Evolutionary conservation across 2,329 filamentous ascomycete species (phyloP), one percentile per base, ranked within the genome.

Genomic region (Cordyceps militaris): DNA sequence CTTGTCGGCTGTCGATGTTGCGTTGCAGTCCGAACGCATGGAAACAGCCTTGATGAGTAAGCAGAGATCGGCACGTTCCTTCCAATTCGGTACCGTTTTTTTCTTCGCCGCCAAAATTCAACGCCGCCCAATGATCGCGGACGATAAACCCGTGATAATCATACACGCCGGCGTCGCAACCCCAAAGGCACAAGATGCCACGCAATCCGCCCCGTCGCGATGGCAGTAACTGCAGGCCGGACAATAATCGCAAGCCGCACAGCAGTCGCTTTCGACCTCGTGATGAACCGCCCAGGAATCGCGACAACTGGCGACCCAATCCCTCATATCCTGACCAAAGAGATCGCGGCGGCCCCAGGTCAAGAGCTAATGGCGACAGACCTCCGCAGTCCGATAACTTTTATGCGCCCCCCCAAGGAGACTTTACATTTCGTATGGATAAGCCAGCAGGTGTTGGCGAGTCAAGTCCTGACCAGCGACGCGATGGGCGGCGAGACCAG

Each of bases 371-470:
- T 23, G 10, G 34, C 36, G 19, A 58, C 19, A 38, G 30, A n/a
- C 50, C 34, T 48, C 19, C 23, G 14, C 53, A 66, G 8, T 70
- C 71, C 30, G 65, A 67, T 4, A 66, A 68, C 13, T 57, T 57
- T 14, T 63, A 64, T 30, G 64, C 68, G 14, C 74, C 66, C 3
- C 66, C 74, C 1, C 74, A 73, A 50, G 67, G 79, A 38, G 79
- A 83, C 52, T 85, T 85, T 64, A 80, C 78, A 1, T 85, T 84
- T 59, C 77, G 78, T 7, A 69, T 77, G 43, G 75, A 81, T 11
- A 79, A 78, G 52, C 80, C 81, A 3, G 62, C 74, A 0, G 79
- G 79, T 4, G 70, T 83, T 16, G 67, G 71, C 19, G 71, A 77
- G 10, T 63, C 67, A 1, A 62, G 65, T 19, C 59, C 61, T 4